These are phyloP conservation scores for Tritrichomonas foetus DNA, from an alignment of 208 protist species.

Conservation along the genomic window DNA sequence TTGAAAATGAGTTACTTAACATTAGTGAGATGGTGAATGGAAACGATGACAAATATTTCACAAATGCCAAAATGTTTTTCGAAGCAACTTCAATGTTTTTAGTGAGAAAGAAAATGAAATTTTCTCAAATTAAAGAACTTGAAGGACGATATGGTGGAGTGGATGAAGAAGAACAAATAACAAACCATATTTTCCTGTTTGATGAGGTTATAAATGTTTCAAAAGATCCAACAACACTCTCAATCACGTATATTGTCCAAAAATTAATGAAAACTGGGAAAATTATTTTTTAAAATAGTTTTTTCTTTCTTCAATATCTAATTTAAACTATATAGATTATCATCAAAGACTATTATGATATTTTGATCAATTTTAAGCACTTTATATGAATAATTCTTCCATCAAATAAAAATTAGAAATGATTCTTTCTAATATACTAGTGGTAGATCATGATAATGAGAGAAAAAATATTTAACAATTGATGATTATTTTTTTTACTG, in stretches of 20 bases:
- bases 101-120: background rate
- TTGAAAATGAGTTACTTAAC: background rate
- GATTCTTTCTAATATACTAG: too few relatives aligned
- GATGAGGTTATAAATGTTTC: background rate
- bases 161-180: conserved; percentile 33
- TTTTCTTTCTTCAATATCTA: background rate
- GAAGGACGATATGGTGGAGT: background rate
- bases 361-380: too few relatives aligned
- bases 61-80: background rate
- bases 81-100: background rate
- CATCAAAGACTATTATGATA: background rate
- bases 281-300: background rate
- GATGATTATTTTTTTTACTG: too few relatives aligned
- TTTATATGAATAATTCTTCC: too few relatives aligned
- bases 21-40: background rate
- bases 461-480: too few relatives aligned
- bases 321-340: background rate
- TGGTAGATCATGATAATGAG: too few relatives aligned
- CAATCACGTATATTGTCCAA: background rate
- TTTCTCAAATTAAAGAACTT: background rate
- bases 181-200: background rate
- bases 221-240: background rate
- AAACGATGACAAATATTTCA: background rate
- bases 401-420: too few relatives aligned
- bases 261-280: background rate